phyloP scores from a whole-genome alignment of 805 yeast genomes.

The Vanderwaltozyma verrucispora region DNA sequence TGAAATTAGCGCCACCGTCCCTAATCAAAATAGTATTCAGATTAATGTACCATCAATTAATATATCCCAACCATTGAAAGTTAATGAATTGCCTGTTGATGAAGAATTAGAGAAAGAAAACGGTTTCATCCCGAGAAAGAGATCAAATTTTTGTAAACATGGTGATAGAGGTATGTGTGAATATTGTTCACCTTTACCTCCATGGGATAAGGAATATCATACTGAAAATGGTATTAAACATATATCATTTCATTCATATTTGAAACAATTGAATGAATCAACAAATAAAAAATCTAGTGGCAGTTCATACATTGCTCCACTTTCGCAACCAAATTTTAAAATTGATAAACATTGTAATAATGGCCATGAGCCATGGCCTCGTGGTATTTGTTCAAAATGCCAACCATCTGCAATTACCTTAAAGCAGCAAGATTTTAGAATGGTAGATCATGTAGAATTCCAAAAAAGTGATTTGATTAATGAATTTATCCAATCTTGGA shows the following conservation, averaged over 20 bases:
- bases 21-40: slow-evolving; percentile 4
- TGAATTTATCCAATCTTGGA: slow-evolving; percentile 84
- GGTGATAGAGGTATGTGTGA: slow-evolving; percentile 97
- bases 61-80: slow-evolving; percentile 11
- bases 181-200: slow-evolving; percentile 90
- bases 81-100: slow-evolving; percentile 59
- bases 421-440: slow-evolving; percentile 80
- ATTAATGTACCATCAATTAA: slow-evolving; percentile 6
- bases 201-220: slow-evolving; percentile 79
- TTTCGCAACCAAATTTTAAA: slow-evolving; percentile 57
- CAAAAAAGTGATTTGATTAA: slow-evolving; percentile 64
- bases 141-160: slow-evolving; percentile 65
- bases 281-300: slow-evolving; percentile 49
- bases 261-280: slow-evolving; percentile 58
- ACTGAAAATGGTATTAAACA: slow-evolving; percentile 75
- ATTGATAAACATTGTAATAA: slow-evolving; percentile 54
- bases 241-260: slow-evolving; percentile 72
- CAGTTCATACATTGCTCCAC: slow-evolving; percentile 70
- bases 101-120: slow-evolving; percentile 48
- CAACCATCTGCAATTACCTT: slow-evolving; percentile 93
- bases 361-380: slow-evolving; percentile 92
- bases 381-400: slow-evolving; percentile 90
- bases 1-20: background rate
- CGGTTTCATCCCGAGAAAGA: slow-evolving; percentile 63
- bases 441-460: slow-evolving; percentile 97